Percentiles rank a stretch among this genome's conserved stretches.
Conservation (phyloP, 257 asterid species). For the Ballota nigra region DNA sequence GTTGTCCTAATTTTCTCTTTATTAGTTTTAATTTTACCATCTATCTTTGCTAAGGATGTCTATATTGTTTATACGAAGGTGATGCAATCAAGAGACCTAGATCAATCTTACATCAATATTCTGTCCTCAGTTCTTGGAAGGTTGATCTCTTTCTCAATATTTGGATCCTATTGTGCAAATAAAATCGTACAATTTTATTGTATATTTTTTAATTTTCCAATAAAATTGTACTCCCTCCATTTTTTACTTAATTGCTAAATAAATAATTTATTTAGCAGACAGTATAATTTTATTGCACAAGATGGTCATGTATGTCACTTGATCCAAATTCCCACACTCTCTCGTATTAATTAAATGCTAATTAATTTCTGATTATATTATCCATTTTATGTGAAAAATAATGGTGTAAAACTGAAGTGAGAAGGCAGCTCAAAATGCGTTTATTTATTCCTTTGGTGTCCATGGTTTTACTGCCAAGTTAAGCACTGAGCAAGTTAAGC, state of each 20-base stretch:
- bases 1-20: background rate
- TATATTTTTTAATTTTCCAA: no score
- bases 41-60: background rate
- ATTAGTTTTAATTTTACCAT: background rate
- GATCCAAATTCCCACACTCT: no score
- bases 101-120: background rate
- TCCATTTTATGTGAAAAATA: no score
- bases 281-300: no score
- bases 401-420: background rate
- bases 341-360: no score
- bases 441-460: background rate
- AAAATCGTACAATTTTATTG: no score
- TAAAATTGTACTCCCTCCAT: no score
- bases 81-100: background rate
- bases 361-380: no score
- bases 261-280: no score
- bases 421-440: background rate
- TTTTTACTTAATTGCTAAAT: no score
- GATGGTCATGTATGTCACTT: no score
- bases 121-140: background rate
- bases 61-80: background rate
- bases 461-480: background rate
- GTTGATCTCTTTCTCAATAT: background rate
- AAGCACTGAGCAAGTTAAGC: background rate
- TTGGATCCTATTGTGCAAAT: no score